These are phyloP conservation scores for Geotrichum citri-aurantii DNA, from an alignment of 1,139 yeast genomes.

Conservation along the genomic window DNA sequence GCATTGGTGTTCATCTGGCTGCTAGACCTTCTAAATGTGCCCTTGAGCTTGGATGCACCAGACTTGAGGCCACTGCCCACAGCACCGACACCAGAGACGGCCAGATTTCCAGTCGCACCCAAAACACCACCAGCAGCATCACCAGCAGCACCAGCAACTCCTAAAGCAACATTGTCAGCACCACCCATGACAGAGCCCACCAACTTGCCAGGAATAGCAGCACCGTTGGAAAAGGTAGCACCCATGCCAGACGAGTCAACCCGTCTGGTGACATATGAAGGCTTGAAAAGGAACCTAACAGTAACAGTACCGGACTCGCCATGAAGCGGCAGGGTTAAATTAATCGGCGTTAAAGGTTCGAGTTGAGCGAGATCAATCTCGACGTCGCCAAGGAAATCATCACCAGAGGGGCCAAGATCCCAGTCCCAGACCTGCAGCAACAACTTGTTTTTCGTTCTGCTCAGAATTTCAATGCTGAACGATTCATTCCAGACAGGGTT, in stretches of 20 bases:
- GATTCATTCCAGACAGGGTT: constrained; percentile 83
- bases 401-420: constrained; percentile 85
- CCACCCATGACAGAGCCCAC: constrained; percentile 34
- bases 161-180: constrained; percentile 41
- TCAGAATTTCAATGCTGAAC: constrained; percentile 46
- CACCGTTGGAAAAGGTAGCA: constrained; percentile 26
- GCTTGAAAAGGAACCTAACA: constrained; percentile 57
- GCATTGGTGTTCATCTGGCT: constrained; percentile 5
- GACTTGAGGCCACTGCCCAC: constrained; percentile 25
- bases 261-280: constrained; percentile 56
- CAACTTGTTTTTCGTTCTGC: constrained; percentile 57
- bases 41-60: constrained; percentile 14
- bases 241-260: constrained; percentile 25
- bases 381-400: constrained; percentile 76
- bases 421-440: constrained; percentile 67
- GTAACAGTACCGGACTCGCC: constrained; percentile 54
- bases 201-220: constrained; percentile 24
- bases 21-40: constrained; percentile 5
- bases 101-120: constrained; percentile 32
- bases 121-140: constrained; percentile 36
- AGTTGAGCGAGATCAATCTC: constrained; percentile 53
- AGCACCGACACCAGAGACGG: constrained; percentile 37
- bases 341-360: constrained; percentile 50
- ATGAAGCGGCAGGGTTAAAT: constrained; percentile 49
- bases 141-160: constrained; percentile 36